Evolutionary conservation across 257 asterid species (phyloP), one percentile per base, ranked within the genome.

Genomic region (Eustoma russellianum): DNA sequence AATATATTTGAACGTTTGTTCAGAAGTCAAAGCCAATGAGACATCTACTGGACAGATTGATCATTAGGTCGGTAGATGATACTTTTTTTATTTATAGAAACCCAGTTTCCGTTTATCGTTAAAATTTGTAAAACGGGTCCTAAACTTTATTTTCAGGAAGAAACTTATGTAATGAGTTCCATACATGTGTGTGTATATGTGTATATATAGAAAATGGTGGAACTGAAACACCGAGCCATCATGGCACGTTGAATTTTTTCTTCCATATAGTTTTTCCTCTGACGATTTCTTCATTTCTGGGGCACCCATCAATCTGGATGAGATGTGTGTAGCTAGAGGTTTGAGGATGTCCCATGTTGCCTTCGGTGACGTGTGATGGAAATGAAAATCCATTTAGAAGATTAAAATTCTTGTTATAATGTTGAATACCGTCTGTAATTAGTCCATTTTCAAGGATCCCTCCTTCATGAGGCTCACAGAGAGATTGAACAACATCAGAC

Each of bases 201-300:
- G n/a, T n/a, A n/a, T n/a, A n/a, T n/a, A n/a, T n/a, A n/a, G n/a
- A n/a, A n/a, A n/a, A n/a, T n/a, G n/a, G n/a, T n/a, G n/a, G n/a
- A n/a, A n/a, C n/a, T n/a, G n/a, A n/a, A n/a, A n/a, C n/a, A n/a
- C n/a, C n/a, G n/a, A 35, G 9, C 41, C 41, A 79, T 74, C 13
- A 60, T 45, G 35, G 61, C 9, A 17, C 41, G 9, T 50, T 43
- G 58, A 66, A 58, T 52, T 74, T 84, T 69, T 62, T 70, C 76
- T 77, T 88, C 97, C 97, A 88, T 38, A 63, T 59, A 3, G 94
- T 83, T 62, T 70, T 88, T 48, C 83, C 97, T 57, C 97, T 79
- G 43, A 88, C 83, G 16, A 85, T 85, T 56, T 88, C 97, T 66
- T 81, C 87, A 58, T 67, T 71, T 48, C 75, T 85, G 51, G 48